A percentile compares a stretch with the other conserved stretches of the same genome.
phyloP scores from a whole-genome alignment of 306 rosid species.

The Castanea crenata region DNA sequence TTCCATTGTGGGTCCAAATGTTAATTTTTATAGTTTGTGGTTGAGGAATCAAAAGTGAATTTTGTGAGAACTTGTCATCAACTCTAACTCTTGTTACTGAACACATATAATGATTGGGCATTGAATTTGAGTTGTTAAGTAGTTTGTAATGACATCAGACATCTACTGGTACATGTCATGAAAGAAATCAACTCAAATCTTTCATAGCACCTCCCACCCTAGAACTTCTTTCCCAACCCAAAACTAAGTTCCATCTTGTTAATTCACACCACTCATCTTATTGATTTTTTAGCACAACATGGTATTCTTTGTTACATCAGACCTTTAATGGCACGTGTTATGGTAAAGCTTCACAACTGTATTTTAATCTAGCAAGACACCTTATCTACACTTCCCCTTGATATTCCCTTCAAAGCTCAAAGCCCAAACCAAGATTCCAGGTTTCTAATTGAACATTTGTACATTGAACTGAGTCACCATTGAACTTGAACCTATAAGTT shows the following conservation, averaged over 20 bases:
- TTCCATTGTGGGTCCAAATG: constrained; percentile 4
- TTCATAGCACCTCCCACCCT: background rate
- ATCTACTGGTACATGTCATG: background rate
- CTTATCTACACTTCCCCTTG: too few species aligned
- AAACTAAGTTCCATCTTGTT: background rate
- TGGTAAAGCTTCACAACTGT: constrained; percentile 1
- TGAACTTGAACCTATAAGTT: background rate
- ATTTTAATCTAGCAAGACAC: background rate
- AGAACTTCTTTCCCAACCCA: background rate
- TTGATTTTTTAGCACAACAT: too few species aligned
- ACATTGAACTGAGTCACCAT: background rate
- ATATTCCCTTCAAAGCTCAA: background rate
- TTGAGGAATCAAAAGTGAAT: background rate
- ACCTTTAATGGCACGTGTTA: background rate
- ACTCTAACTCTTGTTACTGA: background rate
- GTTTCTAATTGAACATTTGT: background rate
- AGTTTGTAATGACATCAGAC: too few species aligned
- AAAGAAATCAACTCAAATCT: background rate
- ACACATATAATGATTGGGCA: background rate
- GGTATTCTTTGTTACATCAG: too few species aligned
- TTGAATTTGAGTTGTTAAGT: background rate
- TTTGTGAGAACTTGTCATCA: background rate
- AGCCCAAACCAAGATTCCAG: background rate
- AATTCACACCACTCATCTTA: too few species aligned
- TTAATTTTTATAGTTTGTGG: background rate